Conservation (phyloP, 805 yeast genomes). For the Gaillardinia entomophila region DNA sequence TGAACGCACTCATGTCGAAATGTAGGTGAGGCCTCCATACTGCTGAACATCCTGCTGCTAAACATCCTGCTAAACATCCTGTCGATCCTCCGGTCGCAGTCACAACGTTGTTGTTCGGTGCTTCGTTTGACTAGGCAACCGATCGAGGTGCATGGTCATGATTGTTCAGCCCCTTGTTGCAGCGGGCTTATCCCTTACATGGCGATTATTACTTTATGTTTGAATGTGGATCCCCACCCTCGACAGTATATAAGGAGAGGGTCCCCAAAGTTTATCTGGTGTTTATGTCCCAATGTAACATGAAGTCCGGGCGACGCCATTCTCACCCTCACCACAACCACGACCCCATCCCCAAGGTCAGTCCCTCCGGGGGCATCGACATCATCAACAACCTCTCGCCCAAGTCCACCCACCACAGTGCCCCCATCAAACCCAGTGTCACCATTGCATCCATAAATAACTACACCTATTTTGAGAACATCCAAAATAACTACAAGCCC, state of each 20-base stretch:
- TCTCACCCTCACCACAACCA: too few relatives aligned
- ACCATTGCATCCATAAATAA: slow-evolving; percentile 17
- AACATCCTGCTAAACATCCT: too few relatives aligned
- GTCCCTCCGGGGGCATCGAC: not conserved
- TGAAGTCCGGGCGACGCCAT: too few relatives aligned
- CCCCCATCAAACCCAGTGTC: slow-evolving; percentile 19
- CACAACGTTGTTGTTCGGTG: not conserved
- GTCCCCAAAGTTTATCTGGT: too few relatives aligned
- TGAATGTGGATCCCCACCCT: too few relatives aligned
- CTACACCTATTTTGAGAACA: not conserved
- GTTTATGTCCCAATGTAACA: too few relatives aligned
- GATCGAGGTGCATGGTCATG: not conserved
- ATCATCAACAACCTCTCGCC: not conserved
- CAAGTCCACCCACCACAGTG: slow-evolving; percentile 1
- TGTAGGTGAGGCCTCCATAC: too few relatives aligned
- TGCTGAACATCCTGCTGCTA: too few relatives aligned
- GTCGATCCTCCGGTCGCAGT: too few relatives aligned
- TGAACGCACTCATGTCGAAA: too few relatives aligned
- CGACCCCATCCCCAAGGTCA: not conserved
- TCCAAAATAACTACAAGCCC: not conserved
- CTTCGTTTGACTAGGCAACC: not conserved
- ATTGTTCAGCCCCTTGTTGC: not conserved
- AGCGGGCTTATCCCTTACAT: not conserved
- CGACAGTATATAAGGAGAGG: too few relatives aligned
- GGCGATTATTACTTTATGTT: too few relatives aligned